Conservation (phyloP, 108 stramenopile species). For the Cyclotella cryptica region DNA sequence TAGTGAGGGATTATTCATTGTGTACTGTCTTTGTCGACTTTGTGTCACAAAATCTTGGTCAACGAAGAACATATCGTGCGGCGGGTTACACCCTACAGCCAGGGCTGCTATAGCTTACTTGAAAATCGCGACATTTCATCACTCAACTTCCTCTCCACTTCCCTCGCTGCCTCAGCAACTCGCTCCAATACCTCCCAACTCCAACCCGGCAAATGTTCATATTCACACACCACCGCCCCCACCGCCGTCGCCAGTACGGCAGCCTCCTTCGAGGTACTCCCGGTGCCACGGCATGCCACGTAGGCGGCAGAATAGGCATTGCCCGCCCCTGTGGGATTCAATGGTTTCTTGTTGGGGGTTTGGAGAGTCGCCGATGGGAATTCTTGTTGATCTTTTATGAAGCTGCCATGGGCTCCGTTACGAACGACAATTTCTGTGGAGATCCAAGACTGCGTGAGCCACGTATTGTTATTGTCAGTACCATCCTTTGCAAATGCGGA, state of each 20-base stretch:
- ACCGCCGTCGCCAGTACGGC: conserved; percentile 61
- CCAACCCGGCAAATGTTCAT: conserved; percentile 61
- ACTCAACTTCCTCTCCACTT: conserved; percentile 32
- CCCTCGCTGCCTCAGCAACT: conserved; percentile 42
- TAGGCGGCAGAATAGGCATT: conserved; percentile 63
- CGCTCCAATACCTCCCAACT: conserved; percentile 49
- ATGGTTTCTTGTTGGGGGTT: conserved; percentile 43
- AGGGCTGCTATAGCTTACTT: neutral
- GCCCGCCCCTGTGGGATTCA: conserved; percentile 70
- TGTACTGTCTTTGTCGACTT: no score
- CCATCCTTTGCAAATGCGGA: conserved; percentile 15
- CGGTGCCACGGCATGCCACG: conserved; percentile 46
- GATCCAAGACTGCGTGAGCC: neutral
- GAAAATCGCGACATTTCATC: neutral
- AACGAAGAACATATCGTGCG: no score
- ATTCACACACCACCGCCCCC: conserved; percentile 68
- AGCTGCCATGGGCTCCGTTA: conserved; percentile 51
- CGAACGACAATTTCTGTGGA: conserved; percentile 37
- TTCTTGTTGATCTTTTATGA: conserved; percentile 8
- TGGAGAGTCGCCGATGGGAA: conserved; percentile 51
- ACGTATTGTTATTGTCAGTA: neutral
- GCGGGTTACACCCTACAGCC: no score
- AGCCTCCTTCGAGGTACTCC: conserved; percentile 31
- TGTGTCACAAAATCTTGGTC: no score
- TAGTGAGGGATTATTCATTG: no score